Evolutionary conservation across 2,329 filamentous ascomycete species (phyloP).

Genomic region (Monosporascus sp.): DNA sequence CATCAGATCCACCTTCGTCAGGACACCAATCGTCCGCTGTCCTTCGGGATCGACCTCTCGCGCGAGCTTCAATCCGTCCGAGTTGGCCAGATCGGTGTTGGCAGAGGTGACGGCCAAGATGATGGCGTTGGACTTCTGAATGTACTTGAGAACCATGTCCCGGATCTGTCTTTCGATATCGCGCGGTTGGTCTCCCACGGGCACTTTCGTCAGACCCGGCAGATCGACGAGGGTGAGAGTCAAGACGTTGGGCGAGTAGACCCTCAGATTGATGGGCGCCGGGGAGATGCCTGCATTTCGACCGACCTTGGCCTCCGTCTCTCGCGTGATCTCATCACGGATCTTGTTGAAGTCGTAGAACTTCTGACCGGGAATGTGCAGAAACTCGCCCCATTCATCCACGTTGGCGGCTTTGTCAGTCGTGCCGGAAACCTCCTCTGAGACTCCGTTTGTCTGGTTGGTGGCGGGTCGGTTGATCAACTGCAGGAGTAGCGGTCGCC

Average conservation of each 20-base stretch:
- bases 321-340: constrained; percentile 91
- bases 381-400: constrained; percentile 98
- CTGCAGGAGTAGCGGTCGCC: constrained; percentile 92
- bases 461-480: constrained; percentile 82
- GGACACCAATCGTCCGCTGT: constrained; percentile 94
- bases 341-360: constrained; percentile 99
- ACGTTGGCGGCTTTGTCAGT: constrained; percentile 83
- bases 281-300: constrained; percentile 95
- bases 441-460: constrained; percentile 65
- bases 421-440: constrained; percentile 58
- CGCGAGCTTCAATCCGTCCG: constrained; percentile 92
- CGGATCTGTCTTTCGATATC: constrained; percentile 96
- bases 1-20: constrained; percentile 99
- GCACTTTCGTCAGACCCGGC: constrained; percentile 93
- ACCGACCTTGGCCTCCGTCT: constrained; percentile 95
- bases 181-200: constrained; percentile 90
- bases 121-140: constrained; percentile 96
- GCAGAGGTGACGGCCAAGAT: constrained; percentile 94
- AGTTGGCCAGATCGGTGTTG: constrained; percentile 98
- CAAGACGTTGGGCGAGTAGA: constrained; percentile 97
- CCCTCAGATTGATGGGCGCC: constrained; percentile 92
- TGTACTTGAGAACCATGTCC: constrained; percentile 98
- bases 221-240: constrained; percentile 95
- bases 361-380: constrained; percentile 96
- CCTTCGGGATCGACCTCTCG: constrained; percentile 96